Percentiles rank a stretch among this genome's conserved stretches.
These are phyloP conservation scores for Hanseniaspora pseudoguilliermondii DNA, from an alignment of 805 yeast species.

Conservation along the genomic window DNA sequence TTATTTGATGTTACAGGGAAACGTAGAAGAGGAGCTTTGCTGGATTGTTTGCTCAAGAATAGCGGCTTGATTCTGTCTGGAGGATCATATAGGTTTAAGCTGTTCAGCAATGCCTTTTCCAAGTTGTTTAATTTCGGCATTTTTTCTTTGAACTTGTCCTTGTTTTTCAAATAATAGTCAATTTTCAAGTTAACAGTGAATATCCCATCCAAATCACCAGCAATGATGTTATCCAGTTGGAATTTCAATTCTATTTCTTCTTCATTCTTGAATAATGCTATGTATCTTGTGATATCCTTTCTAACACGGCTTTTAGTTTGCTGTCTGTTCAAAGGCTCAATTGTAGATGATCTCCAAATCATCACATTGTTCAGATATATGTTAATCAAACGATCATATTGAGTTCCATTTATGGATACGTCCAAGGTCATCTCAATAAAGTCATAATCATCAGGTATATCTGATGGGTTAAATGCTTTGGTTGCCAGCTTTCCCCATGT, in stretches of 20 bases:
- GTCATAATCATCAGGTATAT: conserved; percentile 32
- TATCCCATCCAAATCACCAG: conserved; percentile 44
- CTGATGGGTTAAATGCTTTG: conserved; percentile 34
- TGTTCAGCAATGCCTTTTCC: conserved; percentile 4
- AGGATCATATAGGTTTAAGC: conserved; percentile 15
- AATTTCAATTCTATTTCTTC: conserved; percentile 34
- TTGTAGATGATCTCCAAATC: conserved; percentile 75
- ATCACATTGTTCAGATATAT: conserved; percentile 50
- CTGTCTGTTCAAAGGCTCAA: conserved; percentile 50
- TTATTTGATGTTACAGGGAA: conserved; percentile 29
- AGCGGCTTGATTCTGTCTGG: conserved; percentile 15
- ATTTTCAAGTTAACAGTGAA: conserved; percentile 43
- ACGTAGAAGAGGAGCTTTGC: conserved; percentile 33
- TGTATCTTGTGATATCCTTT: conserved; percentile 54
- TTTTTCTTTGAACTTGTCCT: conserved; percentile 15
- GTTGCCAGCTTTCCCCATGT: conserved; percentile 49
- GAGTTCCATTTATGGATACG: conserved; percentile 44
- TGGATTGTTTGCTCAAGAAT: conserved; percentile 16
- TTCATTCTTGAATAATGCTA: conserved; percentile 33
- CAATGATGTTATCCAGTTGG: conserved; percentile 53
- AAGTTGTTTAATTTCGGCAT: conserved; percentile 12
- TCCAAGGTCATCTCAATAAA: conserved; percentile 42
- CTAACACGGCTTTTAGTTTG: conserved; percentile 36
- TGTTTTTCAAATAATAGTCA: conserved; percentile 26
- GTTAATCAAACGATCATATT: conserved; percentile 54